phyloP scores from a whole-genome alignment of 2,329 filamentous ascomycete genomes.

The Microcera coccophila region DNA sequence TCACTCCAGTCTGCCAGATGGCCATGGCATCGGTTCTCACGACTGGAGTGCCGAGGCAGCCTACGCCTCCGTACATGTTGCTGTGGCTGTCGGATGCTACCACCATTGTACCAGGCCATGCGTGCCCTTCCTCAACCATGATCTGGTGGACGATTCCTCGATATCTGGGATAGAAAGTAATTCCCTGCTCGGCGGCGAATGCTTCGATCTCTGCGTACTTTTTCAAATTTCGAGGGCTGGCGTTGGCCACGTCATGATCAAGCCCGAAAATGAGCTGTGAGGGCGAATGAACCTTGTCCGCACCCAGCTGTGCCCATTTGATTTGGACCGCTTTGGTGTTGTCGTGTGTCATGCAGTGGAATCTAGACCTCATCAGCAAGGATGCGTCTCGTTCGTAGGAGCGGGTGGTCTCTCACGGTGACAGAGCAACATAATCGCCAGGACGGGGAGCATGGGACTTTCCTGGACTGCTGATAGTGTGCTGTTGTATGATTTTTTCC shows the following conservation, averaged over 20 bases:
- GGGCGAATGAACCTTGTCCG: slow-evolving; percentile 50
- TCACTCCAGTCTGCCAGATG: slow-evolving; percentile 78
- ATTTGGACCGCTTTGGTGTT: slow-evolving; percentile 53
- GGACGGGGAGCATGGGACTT: slow-evolving; percentile 70
- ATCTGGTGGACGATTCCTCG: slow-evolving; percentile 87
- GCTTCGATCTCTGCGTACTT: slow-evolving; percentile 80
- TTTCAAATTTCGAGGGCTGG: slow-evolving; percentile 68
- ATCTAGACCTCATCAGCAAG: slow-evolving; percentile 34
- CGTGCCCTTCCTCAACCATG: slow-evolving; percentile 70
- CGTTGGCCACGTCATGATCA: slow-evolving; percentile 88
- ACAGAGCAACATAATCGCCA: slow-evolving; percentile 80
- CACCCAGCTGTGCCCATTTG: neutral
- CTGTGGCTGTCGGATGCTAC: slow-evolving; percentile 77
- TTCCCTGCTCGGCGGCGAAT: slow-evolving; percentile 74
- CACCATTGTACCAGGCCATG: slow-evolving; percentile 78
- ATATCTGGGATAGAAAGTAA: slow-evolving; percentile 74
- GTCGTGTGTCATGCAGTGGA: slow-evolving; percentile 83
- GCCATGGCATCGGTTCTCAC: slow-evolving; percentile 83
- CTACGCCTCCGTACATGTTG: slow-evolving; percentile 67
- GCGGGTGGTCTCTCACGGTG: neutral
- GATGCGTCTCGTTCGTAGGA: neutral
- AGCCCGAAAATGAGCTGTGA: slow-evolving; percentile 40
- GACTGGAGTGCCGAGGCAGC: slow-evolving; percentile 61
- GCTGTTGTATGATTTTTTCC: slow-evolving; percentile 86
- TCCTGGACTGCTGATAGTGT: slow-evolving; percentile 74